phyloP scores from a whole-genome alignment of 345 rosid genomes.

The Melastoma malabathricum region DNA sequence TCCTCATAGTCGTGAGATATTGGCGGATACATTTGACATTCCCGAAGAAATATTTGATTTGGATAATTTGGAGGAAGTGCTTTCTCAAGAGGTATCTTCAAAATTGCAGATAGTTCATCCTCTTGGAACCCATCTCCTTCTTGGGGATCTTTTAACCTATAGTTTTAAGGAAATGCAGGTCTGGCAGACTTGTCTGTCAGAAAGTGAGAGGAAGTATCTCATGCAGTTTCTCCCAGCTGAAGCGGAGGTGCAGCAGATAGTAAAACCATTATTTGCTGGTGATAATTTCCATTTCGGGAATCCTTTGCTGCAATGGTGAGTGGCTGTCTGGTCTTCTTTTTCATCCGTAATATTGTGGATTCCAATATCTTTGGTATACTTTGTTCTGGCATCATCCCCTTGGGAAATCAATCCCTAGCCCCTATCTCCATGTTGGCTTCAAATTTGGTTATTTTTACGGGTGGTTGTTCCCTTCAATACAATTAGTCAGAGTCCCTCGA shows the following conservation, averaged over 20 bases:
- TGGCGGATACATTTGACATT: slow-evolving; percentile 57
- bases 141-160: slow-evolving; percentile 5
- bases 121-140: not conserved
- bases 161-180: slow-evolving; percentile 25
- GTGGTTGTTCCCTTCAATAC: too few relatives aligned
- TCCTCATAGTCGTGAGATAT: slow-evolving; percentile 20
- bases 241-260: slow-evolving; percentile 34
- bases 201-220: slow-evolving; percentile 50
- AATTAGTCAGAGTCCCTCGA: too few relatives aligned
- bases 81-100: slow-evolving; percentile 59
- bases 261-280: slow-evolving; percentile 52
- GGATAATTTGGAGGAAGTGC: slow-evolving; percentile 50
- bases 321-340: slow-evolving; percentile 8
- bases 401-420: too few relatives aligned
- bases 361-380: too few relatives aligned
- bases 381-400: too few relatives aligned
- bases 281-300: slow-evolving; percentile 78
- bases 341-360: too few relatives aligned
- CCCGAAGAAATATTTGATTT: slow-evolving; percentile 63
- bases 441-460: too few relatives aligned
- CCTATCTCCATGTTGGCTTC: too few relatives aligned
- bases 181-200: slow-evolving; percentile 63
- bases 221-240: slow-evolving; percentile 75
- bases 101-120: slow-evolving; percentile 2
- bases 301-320: slow-evolving; percentile 70